A percentile compares a stretch with the other conserved stretches of the same genome.
These are phyloP conservation scores for Moniliella sp. DNA, from an alignment of 1,284 basidiomycete species.

Conservation along the genomic window DNA sequence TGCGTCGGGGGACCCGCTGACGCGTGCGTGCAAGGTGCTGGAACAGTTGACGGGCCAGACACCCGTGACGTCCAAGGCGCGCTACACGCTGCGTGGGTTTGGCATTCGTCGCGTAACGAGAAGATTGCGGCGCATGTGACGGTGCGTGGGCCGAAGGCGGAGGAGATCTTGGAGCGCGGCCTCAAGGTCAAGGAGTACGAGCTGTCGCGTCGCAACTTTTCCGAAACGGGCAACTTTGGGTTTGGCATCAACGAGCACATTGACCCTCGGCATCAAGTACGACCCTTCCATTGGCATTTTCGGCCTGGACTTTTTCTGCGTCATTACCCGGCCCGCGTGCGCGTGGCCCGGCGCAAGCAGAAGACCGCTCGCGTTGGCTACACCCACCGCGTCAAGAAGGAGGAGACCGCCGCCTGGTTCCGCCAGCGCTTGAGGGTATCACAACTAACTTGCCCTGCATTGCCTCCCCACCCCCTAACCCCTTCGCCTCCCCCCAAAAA, in stretches of 20 bases:
- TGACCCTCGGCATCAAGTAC: constrained; percentile 72
- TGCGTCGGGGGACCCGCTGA: constrained; percentile 95
- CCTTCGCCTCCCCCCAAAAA: too few species aligned
- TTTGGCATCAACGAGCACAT: constrained; percentile 69
- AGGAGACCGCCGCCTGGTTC: constrained; percentile 75
- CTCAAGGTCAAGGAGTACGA: constrained; percentile 99
- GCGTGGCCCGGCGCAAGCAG: constrained; percentile 77
- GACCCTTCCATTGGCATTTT: constrained; percentile 34
- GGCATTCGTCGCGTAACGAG: constrained; percentile 98
- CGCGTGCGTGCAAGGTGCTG: constrained; percentile 93
- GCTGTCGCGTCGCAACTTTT: constrained; percentile 70
- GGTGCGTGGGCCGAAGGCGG: constrained; percentile 94
- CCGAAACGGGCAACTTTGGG: constrained; percentile 90
- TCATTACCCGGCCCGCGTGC: constrained; percentile 84
- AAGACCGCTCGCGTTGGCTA: constrained; percentile 67
- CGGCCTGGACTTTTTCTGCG: constrained; percentile 36
- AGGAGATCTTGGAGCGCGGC: constrained; percentile 92
- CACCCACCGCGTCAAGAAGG: constrained; percentile 45
- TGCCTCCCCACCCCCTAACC: too few species aligned
- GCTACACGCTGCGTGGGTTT: constrained; percentile 97
- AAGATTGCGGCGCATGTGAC: constrained; percentile 99
- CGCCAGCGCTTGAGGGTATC: constrained; percentile 75
- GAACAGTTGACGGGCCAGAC: constrained; percentile 98
- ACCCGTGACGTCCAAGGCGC: constrained; percentile 94
- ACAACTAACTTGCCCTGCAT: too few species aligned